Evolutionary conservation across 2,329 filamentous ascomycete species (phyloP).

Genomic region (Golovinomyces cichoracearum): DNA sequence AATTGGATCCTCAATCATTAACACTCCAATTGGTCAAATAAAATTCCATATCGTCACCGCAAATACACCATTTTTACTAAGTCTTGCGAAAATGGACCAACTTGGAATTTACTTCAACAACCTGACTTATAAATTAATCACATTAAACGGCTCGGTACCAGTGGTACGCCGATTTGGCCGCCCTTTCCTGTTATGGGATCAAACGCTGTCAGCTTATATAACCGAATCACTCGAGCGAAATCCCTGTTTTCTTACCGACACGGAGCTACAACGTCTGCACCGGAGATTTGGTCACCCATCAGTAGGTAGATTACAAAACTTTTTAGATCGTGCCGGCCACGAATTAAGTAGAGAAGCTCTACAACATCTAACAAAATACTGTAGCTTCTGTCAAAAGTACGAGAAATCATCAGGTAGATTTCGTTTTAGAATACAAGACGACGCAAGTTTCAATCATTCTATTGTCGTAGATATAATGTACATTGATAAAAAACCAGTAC

Average conservation of each 20-base stretch:
- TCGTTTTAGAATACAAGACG: slow-evolving; percentile 1
- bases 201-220: neutral
- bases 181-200: neutral
- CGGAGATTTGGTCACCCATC: neutral
- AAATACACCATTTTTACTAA: neutral
- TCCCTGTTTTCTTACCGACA: neutral
- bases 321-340: neutral
- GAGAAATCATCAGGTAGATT: neutral
- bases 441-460: slow-evolving; percentile 2
- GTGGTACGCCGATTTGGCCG: neutral
- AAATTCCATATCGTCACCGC: neutral
- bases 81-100: neutral
- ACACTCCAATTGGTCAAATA: neutral
- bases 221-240: neutral
- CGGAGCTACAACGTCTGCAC: neutral
- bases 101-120: neutral
- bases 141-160: neutral
- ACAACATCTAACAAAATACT: neutral
- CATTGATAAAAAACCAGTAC: slow-evolving; percentile 1
- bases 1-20: neutral
- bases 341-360: neutral
- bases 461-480: slow-evolving; percentile 1
- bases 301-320: neutral
- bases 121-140: neutral
- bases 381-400: neutral